Evolutionary conservation across 2,329 filamentous ascomycete species (phyloP).

Genomic region (Coleophoma cylindrospora): DNA sequence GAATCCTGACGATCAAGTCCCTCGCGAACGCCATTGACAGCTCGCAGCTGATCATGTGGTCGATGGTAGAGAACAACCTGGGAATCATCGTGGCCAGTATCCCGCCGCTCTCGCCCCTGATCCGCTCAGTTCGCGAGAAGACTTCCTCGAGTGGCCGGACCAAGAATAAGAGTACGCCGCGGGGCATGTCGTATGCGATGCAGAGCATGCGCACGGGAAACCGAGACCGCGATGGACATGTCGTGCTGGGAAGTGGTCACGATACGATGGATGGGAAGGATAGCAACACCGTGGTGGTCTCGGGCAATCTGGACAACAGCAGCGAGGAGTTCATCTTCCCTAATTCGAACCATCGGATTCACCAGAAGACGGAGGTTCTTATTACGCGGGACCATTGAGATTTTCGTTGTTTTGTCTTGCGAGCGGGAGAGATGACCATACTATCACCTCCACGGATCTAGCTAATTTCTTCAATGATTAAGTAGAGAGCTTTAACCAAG

Average conservation of each 20-base stretch:
- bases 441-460: too few relatives aligned
- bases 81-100: constrained; percentile 37
- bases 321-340: constrained; percentile 7
- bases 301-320: constrained; percentile 1
- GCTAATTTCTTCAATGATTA: too few relatives aligned
- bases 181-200: neutral
- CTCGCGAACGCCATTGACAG: constrained; percentile 40
- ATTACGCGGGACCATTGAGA: constrained; percentile 2
- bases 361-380: constrained; percentile 11
- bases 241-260: constrained; percentile 1
- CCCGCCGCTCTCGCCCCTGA: constrained; percentile 37
- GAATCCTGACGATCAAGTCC: constrained; percentile 41
- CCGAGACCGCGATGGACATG: constrained; percentile 3
- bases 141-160: constrained; percentile 6
- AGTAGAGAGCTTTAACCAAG: too few relatives aligned
- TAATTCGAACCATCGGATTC: constrained; percentile 4
- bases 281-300: neutral
- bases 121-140: constrained; percentile 29
- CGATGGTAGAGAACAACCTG: constrained; percentile 37
- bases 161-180: neutral
- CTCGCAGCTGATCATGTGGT: constrained; percentile 37
- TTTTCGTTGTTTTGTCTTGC: too few relatives aligned
- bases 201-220: neutral
- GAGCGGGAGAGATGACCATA: too few relatives aligned
- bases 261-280: neutral